Conservation (phyloP, 2,329 filamentous ascomycete species). For the Plectosphaerella plurivora region DNA sequence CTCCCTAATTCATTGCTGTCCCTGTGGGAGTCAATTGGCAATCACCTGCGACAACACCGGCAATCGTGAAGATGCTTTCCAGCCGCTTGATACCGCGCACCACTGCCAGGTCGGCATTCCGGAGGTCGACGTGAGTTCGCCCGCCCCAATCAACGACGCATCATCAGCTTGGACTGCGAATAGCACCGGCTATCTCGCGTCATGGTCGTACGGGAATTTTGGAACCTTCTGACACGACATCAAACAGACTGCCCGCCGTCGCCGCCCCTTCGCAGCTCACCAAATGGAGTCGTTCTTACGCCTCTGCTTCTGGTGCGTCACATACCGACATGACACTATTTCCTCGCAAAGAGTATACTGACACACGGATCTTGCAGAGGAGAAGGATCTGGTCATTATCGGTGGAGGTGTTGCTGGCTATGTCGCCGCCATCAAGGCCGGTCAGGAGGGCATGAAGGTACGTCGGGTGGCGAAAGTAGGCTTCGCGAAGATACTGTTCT, state of each 20-base stretch:
- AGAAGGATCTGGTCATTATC: slow-evolving; percentile 96
- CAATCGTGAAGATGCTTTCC: slow-evolving; percentile 50
- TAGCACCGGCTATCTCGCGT: too few species aligned
- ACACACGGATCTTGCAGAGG: slow-evolving; percentile 47
- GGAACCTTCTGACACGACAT: background rate
- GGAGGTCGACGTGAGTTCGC: slow-evolving; percentile 44
- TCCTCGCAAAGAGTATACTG: slow-evolving; percentile 10
- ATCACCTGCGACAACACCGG: background rate
- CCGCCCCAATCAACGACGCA: slow-evolving; percentile 6
- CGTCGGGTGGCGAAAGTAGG: slow-evolving; percentile 6
- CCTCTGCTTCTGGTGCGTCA: slow-evolving; percentile 50
- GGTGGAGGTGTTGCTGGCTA: slow-evolving; percentile 98
- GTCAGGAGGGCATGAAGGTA: slow-evolving; percentile 95
- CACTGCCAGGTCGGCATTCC: slow-evolving; percentile 53
- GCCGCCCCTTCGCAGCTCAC: slow-evolving; percentile 39
- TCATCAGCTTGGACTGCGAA: background rate
- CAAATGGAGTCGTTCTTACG: slow-evolving; percentile 55
- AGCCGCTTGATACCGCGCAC: slow-evolving; percentile 57
- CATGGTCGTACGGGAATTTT: background rate
- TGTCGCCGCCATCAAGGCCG: slow-evolving; percentile 98
- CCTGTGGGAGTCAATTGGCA: background rate
- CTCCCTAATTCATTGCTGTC: slow-evolving; percentile 5
- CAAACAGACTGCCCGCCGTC: slow-evolving; percentile 43
- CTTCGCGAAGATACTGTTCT: background rate
- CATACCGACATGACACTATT: slow-evolving; percentile 2